Conservation (phyloP, 352 stramenopile genomes). For the Halophytophthora polymorphica region DNA sequence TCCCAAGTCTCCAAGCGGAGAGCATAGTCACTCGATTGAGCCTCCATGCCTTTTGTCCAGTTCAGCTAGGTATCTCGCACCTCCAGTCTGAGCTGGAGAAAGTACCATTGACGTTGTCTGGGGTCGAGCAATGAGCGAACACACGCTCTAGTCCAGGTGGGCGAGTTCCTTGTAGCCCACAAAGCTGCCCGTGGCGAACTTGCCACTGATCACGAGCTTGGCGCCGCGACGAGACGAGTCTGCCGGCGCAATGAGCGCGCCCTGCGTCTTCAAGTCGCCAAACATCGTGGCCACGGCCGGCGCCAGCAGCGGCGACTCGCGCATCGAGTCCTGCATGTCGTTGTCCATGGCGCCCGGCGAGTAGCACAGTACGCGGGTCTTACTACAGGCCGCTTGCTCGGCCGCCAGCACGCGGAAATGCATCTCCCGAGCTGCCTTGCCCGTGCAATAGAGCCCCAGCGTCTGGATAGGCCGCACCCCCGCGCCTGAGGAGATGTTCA, state of each 20-base stretch:
- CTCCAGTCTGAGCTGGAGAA: too few species aligned
- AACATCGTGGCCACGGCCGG: slow-evolving; percentile 41
- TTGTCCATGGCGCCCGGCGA: slow-evolving; percentile 87
- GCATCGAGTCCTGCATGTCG: slow-evolving; percentile 76
- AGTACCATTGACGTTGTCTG: too few species aligned
- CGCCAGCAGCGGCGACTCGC: slow-evolving; percentile 42
- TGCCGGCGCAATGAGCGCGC: slow-evolving; percentile 43
- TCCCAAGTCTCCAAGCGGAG: too few species aligned
- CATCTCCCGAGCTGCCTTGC: slow-evolving; percentile 89
- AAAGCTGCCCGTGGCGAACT: slow-evolving; percentile 59
- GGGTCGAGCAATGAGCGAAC: too few species aligned
- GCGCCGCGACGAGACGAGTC: slow-evolving; percentile 65
- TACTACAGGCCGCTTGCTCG: slow-evolving; percentile 39
- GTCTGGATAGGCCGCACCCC: too few species aligned
- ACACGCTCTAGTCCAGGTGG: too few species aligned
- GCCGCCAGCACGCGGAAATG: slow-evolving; percentile 65
- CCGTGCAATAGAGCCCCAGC: slow-evolving; percentile 78
- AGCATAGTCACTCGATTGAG: too few species aligned
- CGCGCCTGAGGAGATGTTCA: slow-evolving; percentile 91
- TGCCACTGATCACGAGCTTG: slow-evolving; percentile 39
- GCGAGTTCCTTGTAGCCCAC: slow-evolving; percentile 82
- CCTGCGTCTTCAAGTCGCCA: slow-evolving; percentile 49
- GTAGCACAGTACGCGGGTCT: slow-evolving; percentile 76
- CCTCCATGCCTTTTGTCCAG: too few species aligned
- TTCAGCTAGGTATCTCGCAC: too few species aligned